Percentiles rank a stretch among this genome's conserved stretches.
phyloP scores from a whole-genome alignment of 176 grass and related monocot genomes.

The Bromus sterilis region DNA sequence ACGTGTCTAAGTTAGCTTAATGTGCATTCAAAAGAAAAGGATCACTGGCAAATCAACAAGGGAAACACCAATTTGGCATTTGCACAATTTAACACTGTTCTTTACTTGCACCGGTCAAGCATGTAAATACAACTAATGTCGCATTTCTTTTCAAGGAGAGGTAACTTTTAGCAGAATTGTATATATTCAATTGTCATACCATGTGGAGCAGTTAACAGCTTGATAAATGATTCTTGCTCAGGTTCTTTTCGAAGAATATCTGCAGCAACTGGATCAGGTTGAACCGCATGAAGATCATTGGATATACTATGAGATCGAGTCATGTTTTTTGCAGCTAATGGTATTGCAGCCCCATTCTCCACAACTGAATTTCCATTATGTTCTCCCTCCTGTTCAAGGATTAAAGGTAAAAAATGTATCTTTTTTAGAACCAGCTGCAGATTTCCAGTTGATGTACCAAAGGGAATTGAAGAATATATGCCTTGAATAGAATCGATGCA shows the following conservation, averaged over 20 bases:
- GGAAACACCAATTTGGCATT: slow-evolving; percentile 3
- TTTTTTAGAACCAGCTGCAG: background rate
- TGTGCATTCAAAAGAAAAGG: background rate
- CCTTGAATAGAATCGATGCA: slow-evolving; percentile 9
- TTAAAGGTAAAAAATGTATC: background rate
- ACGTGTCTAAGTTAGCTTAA: background rate
- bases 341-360: slow-evolving; percentile 55
- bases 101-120: background rate
- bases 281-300: slow-evolving; percentile 83
- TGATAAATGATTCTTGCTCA: slow-evolving; percentile 89
- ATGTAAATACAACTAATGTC: background rate
- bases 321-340: slow-evolving; percentile 60
- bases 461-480: background rate
- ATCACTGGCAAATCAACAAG: slow-evolving; percentile 5
- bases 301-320: slow-evolving; percentile 78
- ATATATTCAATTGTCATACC: slow-evolving; percentile 39
- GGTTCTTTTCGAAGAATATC: slow-evolving; percentile 99
- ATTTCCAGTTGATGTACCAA: background rate
- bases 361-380: slow-evolving; percentile 42
- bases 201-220: slow-evolving; percentile 64
- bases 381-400: slow-evolving; percentile 41
- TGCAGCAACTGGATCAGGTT: slow-evolving; percentile 87
- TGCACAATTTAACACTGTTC: background rate
- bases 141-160: background rate
- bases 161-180: background rate